These are phyloP conservation scores for Pleomassaria siparia DNA, from an alignment of 2,329 filamentous ascomycete species.

Conservation along the genomic window DNA sequence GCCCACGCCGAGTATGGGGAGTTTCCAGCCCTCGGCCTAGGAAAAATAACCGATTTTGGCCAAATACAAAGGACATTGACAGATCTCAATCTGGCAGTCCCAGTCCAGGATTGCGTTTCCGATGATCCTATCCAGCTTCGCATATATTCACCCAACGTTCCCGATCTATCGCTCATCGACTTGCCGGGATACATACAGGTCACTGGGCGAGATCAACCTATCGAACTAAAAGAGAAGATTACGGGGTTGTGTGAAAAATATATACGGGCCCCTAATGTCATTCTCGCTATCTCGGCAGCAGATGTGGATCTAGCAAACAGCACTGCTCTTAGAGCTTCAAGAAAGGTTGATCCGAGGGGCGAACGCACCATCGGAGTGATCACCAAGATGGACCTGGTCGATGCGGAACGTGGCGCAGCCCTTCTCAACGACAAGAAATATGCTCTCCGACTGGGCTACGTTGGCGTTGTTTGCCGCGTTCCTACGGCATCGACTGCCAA, in stretches of 20 bases:
- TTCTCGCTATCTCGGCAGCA: conserved; percentile 93
- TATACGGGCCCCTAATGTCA: conserved; percentile 93
- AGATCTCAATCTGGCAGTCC: conserved; percentile 90
- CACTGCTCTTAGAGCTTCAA: conserved; percentile 83
- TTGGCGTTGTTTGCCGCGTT: conserved; percentile 87
- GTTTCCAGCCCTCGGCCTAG: conserved; percentile 87
- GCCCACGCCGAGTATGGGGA: conserved; percentile 89
- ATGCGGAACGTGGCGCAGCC: conserved; percentile 72
- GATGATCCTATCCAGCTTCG: conserved; percentile 96
- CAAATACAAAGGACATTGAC: conserved; percentile 92
- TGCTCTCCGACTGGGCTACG: conserved; percentile 90
- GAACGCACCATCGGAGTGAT: conserved; percentile 98
- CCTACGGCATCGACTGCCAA: conserved; percentile 61
- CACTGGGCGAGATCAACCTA: conserved; percentile 83
- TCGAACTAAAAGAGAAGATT: conserved; percentile 93
- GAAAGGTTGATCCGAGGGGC: conserved; percentile 88
- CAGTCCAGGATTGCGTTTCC: conserved; percentile 86
- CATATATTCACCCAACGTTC: conserved; percentile 93
- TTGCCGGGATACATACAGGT: conserved; percentile 98
- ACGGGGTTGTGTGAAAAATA: conserved; percentile 97
- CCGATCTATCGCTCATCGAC: conserved; percentile 93
- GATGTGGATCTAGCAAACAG: conserved; percentile 98
- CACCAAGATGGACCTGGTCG: conserved; percentile 98
- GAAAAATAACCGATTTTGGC: conserved; percentile 87
- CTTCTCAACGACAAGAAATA: conserved; percentile 91